Percentiles rank a stretch among this genome's conserved stretches.
Conservation (phyloP, 139 green algal species). For the Pycnococcus provasolii region DNA sequence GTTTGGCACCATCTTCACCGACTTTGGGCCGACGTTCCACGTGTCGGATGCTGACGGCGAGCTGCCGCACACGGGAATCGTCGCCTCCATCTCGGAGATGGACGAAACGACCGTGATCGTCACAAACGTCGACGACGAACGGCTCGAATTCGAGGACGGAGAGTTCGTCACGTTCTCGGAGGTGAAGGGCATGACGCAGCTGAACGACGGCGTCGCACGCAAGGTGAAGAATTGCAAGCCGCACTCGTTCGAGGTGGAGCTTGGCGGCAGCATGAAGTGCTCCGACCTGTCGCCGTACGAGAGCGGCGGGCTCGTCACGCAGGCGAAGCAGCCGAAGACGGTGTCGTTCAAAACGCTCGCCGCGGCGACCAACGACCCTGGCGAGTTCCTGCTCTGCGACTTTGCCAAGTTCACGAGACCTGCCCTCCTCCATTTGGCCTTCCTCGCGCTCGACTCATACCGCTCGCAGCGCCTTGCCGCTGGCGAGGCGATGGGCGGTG, state of each 20-base stretch:
- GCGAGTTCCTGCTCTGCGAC: constrained; percentile 91
- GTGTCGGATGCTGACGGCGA: constrained; percentile 82
- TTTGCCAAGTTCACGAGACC: constrained; percentile 92
- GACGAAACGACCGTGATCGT: constrained; percentile 61
- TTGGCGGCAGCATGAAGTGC: constrained; percentile 46
- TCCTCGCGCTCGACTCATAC: constrained; percentile 84
- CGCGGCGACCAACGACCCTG: constrained; percentile 58
- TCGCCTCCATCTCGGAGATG: constrained; percentile 63
- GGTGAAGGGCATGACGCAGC: constrained; percentile 73
- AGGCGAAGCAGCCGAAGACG: constrained; percentile 75
- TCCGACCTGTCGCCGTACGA: constrained; percentile 48
- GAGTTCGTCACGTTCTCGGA: constrained; percentile 65
- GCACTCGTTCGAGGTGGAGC: constrained; percentile 85
- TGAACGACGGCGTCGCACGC: constrained; percentile 61
- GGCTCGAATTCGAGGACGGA: constrained; percentile 81
- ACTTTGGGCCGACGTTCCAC: constrained; percentile 82
- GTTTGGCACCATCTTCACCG: constrained; percentile 87
- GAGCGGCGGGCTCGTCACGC: constrained; percentile 77
- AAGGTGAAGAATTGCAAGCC: constrained; percentile 63
- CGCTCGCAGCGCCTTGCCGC: neutral
- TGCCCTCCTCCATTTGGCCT: constrained; percentile 78
- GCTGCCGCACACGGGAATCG: constrained; percentile 80
- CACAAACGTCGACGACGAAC: constrained; percentile 93
- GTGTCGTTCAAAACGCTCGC: constrained; percentile 67
- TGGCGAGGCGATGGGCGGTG: neutral